Base-by-base conservation (phyloP, 768 basidiomycete species). In the Agrocybe praecox region DNA sequence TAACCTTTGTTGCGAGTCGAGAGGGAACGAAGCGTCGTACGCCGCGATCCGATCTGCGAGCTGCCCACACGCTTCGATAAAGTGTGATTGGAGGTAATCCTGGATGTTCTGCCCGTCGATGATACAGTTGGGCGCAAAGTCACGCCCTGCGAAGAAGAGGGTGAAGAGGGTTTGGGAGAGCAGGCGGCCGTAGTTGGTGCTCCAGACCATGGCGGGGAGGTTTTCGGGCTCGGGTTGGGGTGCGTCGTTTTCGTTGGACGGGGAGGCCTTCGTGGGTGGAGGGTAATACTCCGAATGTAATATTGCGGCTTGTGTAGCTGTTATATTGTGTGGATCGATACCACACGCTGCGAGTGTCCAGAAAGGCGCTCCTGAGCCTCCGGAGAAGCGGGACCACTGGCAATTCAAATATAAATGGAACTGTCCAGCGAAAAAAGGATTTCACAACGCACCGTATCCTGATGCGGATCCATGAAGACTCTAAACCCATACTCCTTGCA, bases 171-270 rank as follows among this genome's bases (percentile, higher is more conserved):
- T 96, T 68, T 94, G 91, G 18, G 87, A 86, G 49, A 89, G 84
- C 24, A 98, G 86, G 17, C 90, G 92, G 42, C 90, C 86, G 67
- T 98, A 98, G 68, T 98, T 98, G 22, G 96, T 98, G 7, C 88
- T 86, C 97, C 97, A 99, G 58, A 94, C 84, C 97, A 99, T 99
- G 47, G 90, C 86, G 6, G 97, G 96, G 58, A 94, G 80, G 15
- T 44, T 49, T 12, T 36, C 2, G 5, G 92, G 81, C 24, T 23
- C 19, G 17, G 47, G 47, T 48, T 23, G 8, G 10, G 48, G 48
- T 49, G 22, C 8, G 14, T 18, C 24, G 18, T 4, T 12, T n/a
- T n/a, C n/a, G 14, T 19, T 21, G 46, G 11, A 23, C n/a, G 24
- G 12, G 48, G 14, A n/a, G 48, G 48, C 4, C 1, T 14, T 33